Percentiles rank a stretch among this genome's conserved stretches.
Conservation (phyloP, 345 rosid species). For the Zanthoxylum bungeanum region DNA sequence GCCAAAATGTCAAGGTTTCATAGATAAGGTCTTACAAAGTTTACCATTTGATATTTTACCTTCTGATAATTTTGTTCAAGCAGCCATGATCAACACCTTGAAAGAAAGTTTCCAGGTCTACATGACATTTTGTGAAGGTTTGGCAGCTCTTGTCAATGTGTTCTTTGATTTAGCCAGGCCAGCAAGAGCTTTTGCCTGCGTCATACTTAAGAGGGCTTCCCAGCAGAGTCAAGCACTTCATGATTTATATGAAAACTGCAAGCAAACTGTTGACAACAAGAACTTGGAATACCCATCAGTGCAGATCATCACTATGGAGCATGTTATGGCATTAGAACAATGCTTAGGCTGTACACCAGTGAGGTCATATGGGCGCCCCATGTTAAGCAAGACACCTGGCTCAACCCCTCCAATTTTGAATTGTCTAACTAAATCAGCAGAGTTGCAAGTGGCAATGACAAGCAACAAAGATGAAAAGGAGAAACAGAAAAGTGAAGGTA, state of each 20-base stretch:
- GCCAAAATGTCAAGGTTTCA: conserved; percentile 63
- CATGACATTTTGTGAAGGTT: conserved; percentile 45
- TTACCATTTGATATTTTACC: conserved; percentile 31
- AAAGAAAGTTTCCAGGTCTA: conserved; percentile 89
- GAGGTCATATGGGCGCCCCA: neutral
- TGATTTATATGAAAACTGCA: conserved; percentile 55
- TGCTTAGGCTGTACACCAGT: conserved; percentile 28
- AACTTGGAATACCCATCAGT: conserved; percentile 67
- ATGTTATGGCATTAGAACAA: conserved; percentile 55
- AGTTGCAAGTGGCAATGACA: conserved; percentile 8
- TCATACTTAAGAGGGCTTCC: conserved; percentile 61
- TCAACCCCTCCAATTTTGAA: conserved; percentile 12
- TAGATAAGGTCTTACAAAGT: conserved; percentile 61
- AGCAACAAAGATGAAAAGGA: conserved; percentile 11
- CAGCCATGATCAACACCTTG: conserved; percentile 60
- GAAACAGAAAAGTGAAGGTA: conserved; percentile 11
- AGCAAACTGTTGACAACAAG: conserved; percentile 37
- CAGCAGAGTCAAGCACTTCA: conserved; percentile 49
- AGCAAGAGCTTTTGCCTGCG: conserved; percentile 62
- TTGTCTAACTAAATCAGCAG: conserved; percentile 20
- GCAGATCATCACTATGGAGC: conserved; percentile 53
- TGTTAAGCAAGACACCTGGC: neutral
- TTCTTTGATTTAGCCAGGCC: conserved; percentile 62
- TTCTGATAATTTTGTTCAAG: conserved; percentile 45
- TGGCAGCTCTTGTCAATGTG: conserved; percentile 47